Evolutionary conservation across 805 yeast genomes (phyloP), one percentile per base, ranked within the genome.

Genomic region (Metschnikowia sp.): DNA sequence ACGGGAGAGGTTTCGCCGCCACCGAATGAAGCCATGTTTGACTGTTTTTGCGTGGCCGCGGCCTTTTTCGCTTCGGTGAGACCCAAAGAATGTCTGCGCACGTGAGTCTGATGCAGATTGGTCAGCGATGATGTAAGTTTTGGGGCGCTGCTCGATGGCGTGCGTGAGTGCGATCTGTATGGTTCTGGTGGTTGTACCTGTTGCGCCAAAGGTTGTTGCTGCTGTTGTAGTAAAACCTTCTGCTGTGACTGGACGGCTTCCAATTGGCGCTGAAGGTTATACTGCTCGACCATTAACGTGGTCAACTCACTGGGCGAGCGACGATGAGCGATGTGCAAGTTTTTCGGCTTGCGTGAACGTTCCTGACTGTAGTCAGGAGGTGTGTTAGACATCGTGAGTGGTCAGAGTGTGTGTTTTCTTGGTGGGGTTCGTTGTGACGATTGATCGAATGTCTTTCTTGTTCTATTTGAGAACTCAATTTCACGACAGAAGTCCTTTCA

Each of bases 291-390:
- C 96, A 92, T 92, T 54, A 92, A 74, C 46, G 86, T 86, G 2
- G 98, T 92, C 64, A 94, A 75, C 65, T 94, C 99, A 56, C 91
- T 82, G n/a, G 97, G 97, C 3, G 97, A 86, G 51, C 96, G 79
- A 61, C 98, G 81, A 61, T 94, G 98, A n/a, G 98, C 98, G 54
- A 92, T 90, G 69, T 90, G 95, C 50, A 94, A 61, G 56, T 68
- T 70, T 44, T 62, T 65, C 2, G 70, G 68, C 48, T 65, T 66
- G 54, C 63, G 64, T 15, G 53, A 36, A 18, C 47, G 28, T 12
- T 47, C 50, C 30, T 34, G 43, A 28, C 39, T 40, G 31, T 42
- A 44, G 22, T 51, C 45, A 32, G 48, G 43, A 11, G 54, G 49
- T 7, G 43, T 44, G 28, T 52, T 45, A 10, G 59, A 52, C 59